Conservation (phyloP, 164 flowering plant genomes). For the Chimonanthus salicifolius region DNA sequence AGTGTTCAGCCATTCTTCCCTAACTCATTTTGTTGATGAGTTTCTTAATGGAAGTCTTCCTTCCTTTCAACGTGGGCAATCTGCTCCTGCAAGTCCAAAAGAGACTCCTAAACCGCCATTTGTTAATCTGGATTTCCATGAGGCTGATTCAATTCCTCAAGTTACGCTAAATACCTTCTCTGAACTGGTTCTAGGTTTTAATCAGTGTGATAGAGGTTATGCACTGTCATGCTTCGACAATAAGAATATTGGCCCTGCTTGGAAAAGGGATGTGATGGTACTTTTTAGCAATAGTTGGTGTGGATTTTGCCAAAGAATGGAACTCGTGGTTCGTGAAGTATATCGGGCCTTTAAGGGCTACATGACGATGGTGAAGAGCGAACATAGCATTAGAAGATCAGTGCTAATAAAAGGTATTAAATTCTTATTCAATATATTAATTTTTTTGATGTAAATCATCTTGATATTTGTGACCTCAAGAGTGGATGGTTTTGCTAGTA, state of each 20-base stretch:
- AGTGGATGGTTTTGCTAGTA: too few relatives aligned
- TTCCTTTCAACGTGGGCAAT: constrained; percentile 58
- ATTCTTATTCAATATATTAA: background rate
- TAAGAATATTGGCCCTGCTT: constrained; percentile 24
- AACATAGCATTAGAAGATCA: constrained; percentile 23
- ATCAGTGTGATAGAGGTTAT: constrained; percentile 12
- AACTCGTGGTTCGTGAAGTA: constrained; percentile 84
- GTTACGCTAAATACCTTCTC: constrained; percentile 47
- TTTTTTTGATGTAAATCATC: background rate
- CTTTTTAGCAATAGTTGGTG: constrained; percentile 88
- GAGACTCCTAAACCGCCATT: constrained; percentile 53
- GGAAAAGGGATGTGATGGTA: constrained; percentile 74
- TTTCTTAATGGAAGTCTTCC: constrained; percentile 61
- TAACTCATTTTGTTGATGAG: constrained; percentile 43
- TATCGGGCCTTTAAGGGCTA: constrained; percentile 61
- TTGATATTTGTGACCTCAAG: too few relatives aligned
- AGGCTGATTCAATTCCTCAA: constrained; percentile 60
- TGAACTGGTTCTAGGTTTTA: constrained; percentile 45
- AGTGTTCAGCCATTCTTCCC: constrained; percentile 34
- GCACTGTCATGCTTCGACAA: constrained; percentile 15
- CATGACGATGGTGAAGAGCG: constrained; percentile 26
- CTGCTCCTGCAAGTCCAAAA: constrained; percentile 27
- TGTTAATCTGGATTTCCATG: constrained; percentile 75
- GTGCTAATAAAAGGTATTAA: constrained; percentile 31
- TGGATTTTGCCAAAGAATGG: constrained; percentile 94